These are phyloP conservation scores for Pichia thaimueangensis DNA, from an alignment of 805 yeast species.

Conservation along the genomic window DNA sequence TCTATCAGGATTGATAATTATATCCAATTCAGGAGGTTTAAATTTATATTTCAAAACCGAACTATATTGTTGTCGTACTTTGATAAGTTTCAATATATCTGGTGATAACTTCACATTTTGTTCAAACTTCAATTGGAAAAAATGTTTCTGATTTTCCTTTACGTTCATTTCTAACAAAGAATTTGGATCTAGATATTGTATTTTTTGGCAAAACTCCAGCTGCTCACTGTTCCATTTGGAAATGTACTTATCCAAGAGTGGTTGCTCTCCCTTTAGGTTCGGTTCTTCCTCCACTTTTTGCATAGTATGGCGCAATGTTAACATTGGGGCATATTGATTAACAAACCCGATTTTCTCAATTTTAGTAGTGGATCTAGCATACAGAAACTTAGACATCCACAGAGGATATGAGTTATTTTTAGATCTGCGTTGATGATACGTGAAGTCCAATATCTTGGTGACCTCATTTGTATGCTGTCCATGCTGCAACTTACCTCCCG, in stretches of 20 bases:
- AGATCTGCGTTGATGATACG: neutral
- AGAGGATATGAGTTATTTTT: neutral
- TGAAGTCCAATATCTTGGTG: neutral
- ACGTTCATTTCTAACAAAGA: neutral
- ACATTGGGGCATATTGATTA: neutral
- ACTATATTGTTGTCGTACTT: conserved; percentile 15
- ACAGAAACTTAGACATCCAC: conserved; percentile 2
- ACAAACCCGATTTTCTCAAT: conserved; percentile 2
- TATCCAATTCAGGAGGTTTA: conserved; percentile 12
- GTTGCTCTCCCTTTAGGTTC: neutral
- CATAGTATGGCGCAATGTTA: conserved; percentile 2
- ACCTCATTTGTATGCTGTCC: conserved; percentile 4
- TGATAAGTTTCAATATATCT: neutral
- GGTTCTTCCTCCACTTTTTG: neutral
- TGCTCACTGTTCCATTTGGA: neutral
- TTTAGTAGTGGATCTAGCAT: neutral
- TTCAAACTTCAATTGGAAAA: neutral
- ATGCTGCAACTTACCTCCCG: neutral
- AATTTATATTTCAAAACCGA: conserved; percentile 10
- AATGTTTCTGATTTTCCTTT: neutral
- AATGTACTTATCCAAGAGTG: neutral
- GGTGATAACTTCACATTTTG: neutral
- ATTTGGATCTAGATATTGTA: neutral
- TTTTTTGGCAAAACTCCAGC: neutral
- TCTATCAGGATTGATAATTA: conserved; percentile 16